Evolutionary conservation across 1,284 basidiomycete genomes (phyloP), one percentile per base, ranked within the genome.

Genomic region (Calocybe gambosa): DNA sequence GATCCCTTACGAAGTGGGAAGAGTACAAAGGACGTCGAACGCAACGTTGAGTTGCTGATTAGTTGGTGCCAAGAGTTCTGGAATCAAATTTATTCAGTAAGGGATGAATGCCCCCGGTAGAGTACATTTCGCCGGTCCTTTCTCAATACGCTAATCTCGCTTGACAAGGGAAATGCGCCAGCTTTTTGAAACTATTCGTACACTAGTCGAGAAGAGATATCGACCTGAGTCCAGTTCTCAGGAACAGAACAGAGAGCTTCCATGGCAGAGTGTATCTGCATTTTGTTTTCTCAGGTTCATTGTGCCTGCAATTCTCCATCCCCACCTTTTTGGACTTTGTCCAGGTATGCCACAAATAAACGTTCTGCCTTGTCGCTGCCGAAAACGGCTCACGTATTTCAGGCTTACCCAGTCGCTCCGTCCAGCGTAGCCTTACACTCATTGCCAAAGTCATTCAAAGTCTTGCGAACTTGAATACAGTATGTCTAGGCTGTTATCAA

Each of bases 231-330:
- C 62, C 29, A 58, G 59, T 8, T 51, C 62, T 13, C 58, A 67
- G 15, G 71, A 73, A 19, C 64, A 67, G 40, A 77, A 73, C 55
- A 69, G 66, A 41, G 74, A 82, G 36, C 68, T 89, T 34, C 83
- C 79, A 26, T 82, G 77, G 75, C 88, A 90, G 61, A 82, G 84
- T 57, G 85, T 92, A 36, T 88, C 85, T 34, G 89, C 89, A 0
- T 92, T 92, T 61, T 80, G 85, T 58, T 92, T 92, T 62, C 71
- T 92, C 29, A 78, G 89, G 38, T 89, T 93, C 63, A 82, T 93
- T 55, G 83, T 88, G 15, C 88, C 87, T 35, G 85, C 83, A 19
- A 84, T 90, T 46, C 69, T 90, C 16, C 75, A 86, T 60, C 87
- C 87, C 5, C 86, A 90, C 63, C 62, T 87, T 5, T 88, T 86